Percentiles rank a stretch among this genome's conserved stretches.
These are phyloP conservation scores for Ophiosphaerella korrae DNA, from an alignment of 2,329 filamentous ascomycete genomes.

Conservation along the genomic window DNA sequence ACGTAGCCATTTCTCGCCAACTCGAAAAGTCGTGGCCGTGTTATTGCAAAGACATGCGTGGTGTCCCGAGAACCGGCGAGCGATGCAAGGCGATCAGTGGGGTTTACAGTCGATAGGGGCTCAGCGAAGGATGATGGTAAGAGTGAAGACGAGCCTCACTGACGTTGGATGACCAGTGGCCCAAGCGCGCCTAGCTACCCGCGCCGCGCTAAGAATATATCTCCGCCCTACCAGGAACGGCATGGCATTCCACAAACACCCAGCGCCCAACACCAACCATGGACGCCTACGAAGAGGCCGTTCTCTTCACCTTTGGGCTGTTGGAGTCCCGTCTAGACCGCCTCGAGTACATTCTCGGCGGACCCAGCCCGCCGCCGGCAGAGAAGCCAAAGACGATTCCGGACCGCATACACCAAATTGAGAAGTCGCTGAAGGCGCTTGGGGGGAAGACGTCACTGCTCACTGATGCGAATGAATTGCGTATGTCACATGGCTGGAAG, in stretches of 20 bases:
- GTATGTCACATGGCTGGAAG: constrained; percentile 15
- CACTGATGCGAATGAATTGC: constrained; percentile 48
- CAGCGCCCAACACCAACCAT: constrained; percentile 29
- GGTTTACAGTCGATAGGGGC: neutral
- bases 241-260: constrained; percentile 18
- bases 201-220: constrained; percentile 21
- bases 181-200: neutral
- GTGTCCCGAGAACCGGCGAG: neutral
- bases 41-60: constrained; percentile 37
- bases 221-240: constrained; percentile 19
- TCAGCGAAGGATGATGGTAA: constrained; percentile 1
- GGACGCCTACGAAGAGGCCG: constrained; percentile 48
- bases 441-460: constrained; percentile 48
- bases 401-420: constrained; percentile 45
- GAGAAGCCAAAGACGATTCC: constrained; percentile 36
- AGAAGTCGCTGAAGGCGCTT: constrained; percentile 46
- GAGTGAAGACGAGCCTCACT: constrained; percentile 4
- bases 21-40: constrained; percentile 9
- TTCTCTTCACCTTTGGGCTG: constrained; percentile 49
- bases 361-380: constrained; percentile 24
- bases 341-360: constrained; percentile 51
- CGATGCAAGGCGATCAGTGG: neutral
- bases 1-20: constrained; percentile 51
- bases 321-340: constrained; percentile 54
- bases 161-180: constrained; percentile 12